Evolutionary conservation across 345 rosid genomes (phyloP), one percentile per base, ranked within the genome.

Genomic region (Eucalyptus polybractea): DNA sequence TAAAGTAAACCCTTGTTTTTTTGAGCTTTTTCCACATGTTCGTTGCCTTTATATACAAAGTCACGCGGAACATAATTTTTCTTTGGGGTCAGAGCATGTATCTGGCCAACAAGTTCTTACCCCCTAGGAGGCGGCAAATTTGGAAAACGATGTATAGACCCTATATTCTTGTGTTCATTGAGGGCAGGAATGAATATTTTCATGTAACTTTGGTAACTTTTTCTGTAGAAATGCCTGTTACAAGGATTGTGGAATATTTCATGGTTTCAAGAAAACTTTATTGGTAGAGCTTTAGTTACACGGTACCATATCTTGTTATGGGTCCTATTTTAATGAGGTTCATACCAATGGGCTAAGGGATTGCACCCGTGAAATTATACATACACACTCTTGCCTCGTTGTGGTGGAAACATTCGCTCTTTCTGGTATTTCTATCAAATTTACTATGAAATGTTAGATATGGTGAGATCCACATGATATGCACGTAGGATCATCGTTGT

Each of bases 1-100:
- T 72, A 72, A 72, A 21, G 45, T 60, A 17, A 83, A 87, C 49
- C n/a, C 44, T 51, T 40, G 49, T 72, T 44, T 54, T 37, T 15
- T 47, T 17, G 89, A 31, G 50, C 80, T 88, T 86, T 91, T 86
- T 53, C 69, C 89, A 50, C 72, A 89, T 27, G 69, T 49, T 89
- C 80, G 83, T 88, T 50, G 89, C 89, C 60, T 90, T 91, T 92
- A 89, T 92, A 91, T 89, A 76, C 89, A 89, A 31, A 83, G 15
- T 62, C 27, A 86, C 58, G 44, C n/a, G 87, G 92, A 72, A 31
- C 58, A 54, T 22, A 31, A 86, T 50, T 86, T 31, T 86, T 86
- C 87, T 60, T n/a, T 53, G 69, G 62, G 88, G 62, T 53, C 83
- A 10, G 83, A 72, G 22, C 14, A 37, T 72, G 83, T 10, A 72